Base-by-base conservation (phyloP, 257 asterid species). In the Anisodus acutangulus region DNA sequence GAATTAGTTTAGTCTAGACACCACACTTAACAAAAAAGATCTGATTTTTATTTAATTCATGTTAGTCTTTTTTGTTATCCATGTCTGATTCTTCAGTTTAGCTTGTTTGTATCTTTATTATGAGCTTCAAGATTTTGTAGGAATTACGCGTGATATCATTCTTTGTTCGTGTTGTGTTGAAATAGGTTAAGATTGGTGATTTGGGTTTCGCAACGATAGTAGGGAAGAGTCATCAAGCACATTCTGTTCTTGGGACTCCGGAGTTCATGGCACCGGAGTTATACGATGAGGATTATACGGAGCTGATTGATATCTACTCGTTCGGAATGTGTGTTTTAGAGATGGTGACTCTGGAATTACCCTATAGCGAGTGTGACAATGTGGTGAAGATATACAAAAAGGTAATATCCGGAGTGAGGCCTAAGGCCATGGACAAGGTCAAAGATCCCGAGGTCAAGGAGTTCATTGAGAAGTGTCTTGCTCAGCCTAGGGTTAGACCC, bases 191-290 rank as follows among this genome's bases (percentile, higher is more conserved):
- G 87, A 94, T 94, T 76, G 98, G 98, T 66, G 98, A 94, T 85
- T 86, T 93, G 84, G 98, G 96, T 2, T 82, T 94, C 86, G 98
- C 98, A 22, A 91, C 95, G 17, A 86, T 83, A 8, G 93, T 92
- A 43, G 94, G 93, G 76, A 88, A 87, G 85, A 90, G 88, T 55
- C 95, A 92, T 82, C 86, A 91, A 11, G 97, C 95, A 6, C 95
- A 89, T 83, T 90, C 97, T 1, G 43, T 94, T 39, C 89, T 94
- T 22, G 98, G 98, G 82, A 93, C 98, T 31, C 98, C 97, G 1
- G 98, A 94, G 81, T 94, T 93, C 90, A 94, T 93, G 97, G 98
- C 97, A 49, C 97, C 97, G 0, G 98, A 94, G 86, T 88, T 93
- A 2, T 94, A 93, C 6, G 98, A 94, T 0, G 97, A 94, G 88